Evolutionary conservation across 2,329 filamentous ascomycete genomes (phyloP).

Genomic region (Paecilomyces sp.): DNA sequence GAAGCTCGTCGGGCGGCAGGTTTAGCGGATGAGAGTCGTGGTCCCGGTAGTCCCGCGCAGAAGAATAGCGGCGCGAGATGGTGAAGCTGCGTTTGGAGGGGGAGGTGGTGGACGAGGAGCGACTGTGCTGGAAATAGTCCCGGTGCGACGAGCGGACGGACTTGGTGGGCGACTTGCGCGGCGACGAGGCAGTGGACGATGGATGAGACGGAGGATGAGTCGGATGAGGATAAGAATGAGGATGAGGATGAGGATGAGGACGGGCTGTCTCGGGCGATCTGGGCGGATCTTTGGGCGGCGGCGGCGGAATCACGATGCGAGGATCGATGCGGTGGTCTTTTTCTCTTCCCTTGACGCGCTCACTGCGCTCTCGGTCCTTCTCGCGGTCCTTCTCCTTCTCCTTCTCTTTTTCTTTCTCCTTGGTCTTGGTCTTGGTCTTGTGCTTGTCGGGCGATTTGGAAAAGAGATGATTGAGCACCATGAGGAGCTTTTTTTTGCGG

Average conservation of each 20-base stretch:
- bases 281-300: background rate
- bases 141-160: conserved; percentile 9
- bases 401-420: conserved; percentile 6
- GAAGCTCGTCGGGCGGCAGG: conserved; percentile 79
- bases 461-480: conserved; percentile 34
- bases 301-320: conserved; percentile 3
- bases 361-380: background rate
- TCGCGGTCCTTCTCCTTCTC: background rate
- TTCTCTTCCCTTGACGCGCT: too few relatives aligned
- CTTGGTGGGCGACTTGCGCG: conserved; percentile 11
- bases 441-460: conserved; percentile 19
- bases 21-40: conserved; percentile 80
- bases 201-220: background rate
- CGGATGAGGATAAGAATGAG: background rate
- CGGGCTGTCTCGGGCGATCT: too few relatives aligned
- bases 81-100: conserved; percentile 18
- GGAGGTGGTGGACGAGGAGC: conserved; percentile 22
- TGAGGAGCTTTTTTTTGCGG: conserved; percentile 10
- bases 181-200: background rate
- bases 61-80: conserved; percentile 31
- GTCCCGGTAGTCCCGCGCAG: conserved; percentile 49
- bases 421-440: conserved; percentile 15
- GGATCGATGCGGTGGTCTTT: background rate
- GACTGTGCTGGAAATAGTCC: conserved; percentile 15
- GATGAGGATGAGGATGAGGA: too few relatives aligned